Evolutionary conservation across 140 eudicot genomes (phyloP).

Genomic region (Senecio squalidus): DNA sequence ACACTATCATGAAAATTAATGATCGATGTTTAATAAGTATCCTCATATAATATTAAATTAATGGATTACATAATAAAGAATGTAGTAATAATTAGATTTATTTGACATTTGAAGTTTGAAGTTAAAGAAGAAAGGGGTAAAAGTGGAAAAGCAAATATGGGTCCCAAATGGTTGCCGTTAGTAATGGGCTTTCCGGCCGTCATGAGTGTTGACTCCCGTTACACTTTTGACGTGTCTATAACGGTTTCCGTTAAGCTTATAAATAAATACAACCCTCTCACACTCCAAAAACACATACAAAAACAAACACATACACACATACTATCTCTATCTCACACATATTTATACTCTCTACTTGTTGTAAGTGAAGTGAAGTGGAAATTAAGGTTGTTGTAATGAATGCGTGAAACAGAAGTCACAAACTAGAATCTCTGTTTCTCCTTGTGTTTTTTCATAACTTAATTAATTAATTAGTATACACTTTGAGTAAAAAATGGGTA

Average conservation of each 20-base stretch:
- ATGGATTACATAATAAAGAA: no score
- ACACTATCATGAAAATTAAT: no score
- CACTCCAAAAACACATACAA: constrained; percentile 1
- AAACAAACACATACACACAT: background rate
- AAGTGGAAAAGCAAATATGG: constrained; percentile 20
- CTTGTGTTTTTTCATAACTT: constrained; percentile 26
- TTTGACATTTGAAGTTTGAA: constrained; percentile 39
- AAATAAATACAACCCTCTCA: constrained; percentile 25
- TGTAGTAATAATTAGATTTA: no score
- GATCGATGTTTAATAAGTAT: no score
- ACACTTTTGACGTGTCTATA: no score
- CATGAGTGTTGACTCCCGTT: constrained; percentile 35
- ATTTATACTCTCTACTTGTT: background rate
- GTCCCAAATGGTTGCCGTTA: constrained; percentile 59
- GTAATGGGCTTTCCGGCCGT: constrained; percentile 47
- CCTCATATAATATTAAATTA: no score
- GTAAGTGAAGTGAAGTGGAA: constrained; percentile 13
- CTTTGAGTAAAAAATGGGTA: constrained; percentile 52
- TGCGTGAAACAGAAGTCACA: constrained; percentile 47
- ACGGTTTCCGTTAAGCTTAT: constrained; percentile 76
- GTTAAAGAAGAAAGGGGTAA: constrained; percentile 23
- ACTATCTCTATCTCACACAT: constrained; percentile 16
- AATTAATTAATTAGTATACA: background rate
- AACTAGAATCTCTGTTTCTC: constrained; percentile 33
- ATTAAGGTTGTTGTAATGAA: constrained; percentile 32